Evolutionary conservation across 2,329 filamentous ascomycete genomes (phyloP), one percentile per base, ranked within the genome.

Genomic region (Fusarium euwallaceae): DNA sequence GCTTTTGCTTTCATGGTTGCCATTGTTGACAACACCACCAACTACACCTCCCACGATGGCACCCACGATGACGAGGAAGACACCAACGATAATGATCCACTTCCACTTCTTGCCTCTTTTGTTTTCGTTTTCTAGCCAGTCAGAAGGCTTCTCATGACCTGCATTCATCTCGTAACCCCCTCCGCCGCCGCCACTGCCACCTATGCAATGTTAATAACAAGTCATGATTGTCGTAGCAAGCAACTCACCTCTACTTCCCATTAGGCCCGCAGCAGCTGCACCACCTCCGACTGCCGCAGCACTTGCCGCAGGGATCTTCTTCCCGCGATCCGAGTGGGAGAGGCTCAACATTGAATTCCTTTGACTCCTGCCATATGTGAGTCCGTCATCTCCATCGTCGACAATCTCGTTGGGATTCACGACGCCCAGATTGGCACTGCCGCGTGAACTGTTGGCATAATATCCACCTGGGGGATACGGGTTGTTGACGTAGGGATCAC

Each of bases 301-400:
- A 39, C 76, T 73, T 5, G 80, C 77, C 9, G 78, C 69, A 36
- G 71, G 79, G 16, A 75, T 66, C 22, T 67, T 77, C 34, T 69
- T 73, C 22, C 67, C 72, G 8, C 81, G 78, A 45, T 83, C 81
- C 24, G 87, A 85, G 43, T 86, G 84, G 10, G 87, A 87, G 4
- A 91, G 83, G 68, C 89, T 91, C 39, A 92, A 82, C 81, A 92
- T 88, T 39, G 92, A 91, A 73, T 86, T 88, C 69, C 89, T 87
- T 81, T 82, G 79, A 43, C 78, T 81, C 53, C 81, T 83, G 61
- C 82, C 84, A 76, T 89, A 92, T 6, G 89, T 87, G 61, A 97
- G 88, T 2, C 93, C 95, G 80, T 97, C 95, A 78, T 98, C 95
- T 32, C 94, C 95, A 79, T 98, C 95, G 81, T 98, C 95, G 24